phyloP scores from a whole-genome alignment of 305 asterid genomes.

The Fraxinus sp. region DNA sequence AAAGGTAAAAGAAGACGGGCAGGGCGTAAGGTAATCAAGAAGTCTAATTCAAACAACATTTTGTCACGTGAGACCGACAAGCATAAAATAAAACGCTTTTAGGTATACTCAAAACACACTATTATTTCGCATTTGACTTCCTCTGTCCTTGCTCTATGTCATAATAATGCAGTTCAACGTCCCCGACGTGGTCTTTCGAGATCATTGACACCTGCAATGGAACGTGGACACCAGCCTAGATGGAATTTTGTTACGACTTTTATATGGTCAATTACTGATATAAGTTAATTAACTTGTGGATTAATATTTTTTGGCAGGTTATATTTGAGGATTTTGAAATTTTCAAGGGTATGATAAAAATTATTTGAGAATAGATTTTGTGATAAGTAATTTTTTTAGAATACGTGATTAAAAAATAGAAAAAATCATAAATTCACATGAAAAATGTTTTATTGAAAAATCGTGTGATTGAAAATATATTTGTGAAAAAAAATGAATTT shows the following conservation, averaged over 20 bases:
- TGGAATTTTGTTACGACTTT: neutral
- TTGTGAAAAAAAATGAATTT: neutral
- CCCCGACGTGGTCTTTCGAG: too few species aligned
- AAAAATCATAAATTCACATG: too few species aligned
- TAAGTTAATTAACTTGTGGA: neutral
- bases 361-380: too few species aligned
- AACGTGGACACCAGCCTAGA: too few species aligned
- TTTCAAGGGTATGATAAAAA: neutral
- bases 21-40: neutral
- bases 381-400: neutral
- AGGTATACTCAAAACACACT: neutral
- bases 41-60: neutral
- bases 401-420: too few species aligned
- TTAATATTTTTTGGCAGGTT: neutral
- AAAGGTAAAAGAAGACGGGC: neutral
- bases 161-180: too few species aligned
- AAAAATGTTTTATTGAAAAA: too few species aligned
- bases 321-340: neutral
- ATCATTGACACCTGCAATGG: too few species aligned
- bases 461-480: neutral
- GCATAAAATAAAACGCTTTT: neutral
- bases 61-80: neutral
- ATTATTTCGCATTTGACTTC: too few species aligned
- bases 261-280: neutral
- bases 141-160: neutral